Evolutionary conservation across 352 stramenopile genomes (phyloP).

Genomic region (Aphanomyces astaci): DNA sequence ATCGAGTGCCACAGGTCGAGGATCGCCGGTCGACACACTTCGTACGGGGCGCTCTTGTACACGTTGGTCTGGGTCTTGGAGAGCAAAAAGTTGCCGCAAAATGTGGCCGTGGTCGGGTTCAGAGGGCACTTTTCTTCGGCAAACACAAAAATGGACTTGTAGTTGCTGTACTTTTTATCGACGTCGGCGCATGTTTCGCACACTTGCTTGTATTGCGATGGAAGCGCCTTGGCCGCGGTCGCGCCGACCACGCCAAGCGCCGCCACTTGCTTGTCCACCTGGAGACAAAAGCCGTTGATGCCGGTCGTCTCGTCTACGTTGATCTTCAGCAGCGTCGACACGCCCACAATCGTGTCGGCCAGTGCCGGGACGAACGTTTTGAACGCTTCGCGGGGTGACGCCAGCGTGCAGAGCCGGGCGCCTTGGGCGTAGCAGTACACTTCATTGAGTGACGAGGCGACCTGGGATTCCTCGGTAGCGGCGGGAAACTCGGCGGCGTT

Average conservation of each 20-base stretch:
- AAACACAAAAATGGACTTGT: background rate
- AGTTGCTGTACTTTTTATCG: background rate
- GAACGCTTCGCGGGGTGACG: slow-evolving; percentile 42
- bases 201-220: background rate
- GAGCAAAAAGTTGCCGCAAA: slow-evolving; percentile 4
- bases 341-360: background rate
- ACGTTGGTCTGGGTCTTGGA: background rate
- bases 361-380: slow-evolving; percentile 40
- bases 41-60: slow-evolving; percentile 29
- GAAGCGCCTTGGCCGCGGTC: background rate
- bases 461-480: slow-evolving; percentile 33
- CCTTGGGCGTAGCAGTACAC: slow-evolving; percentile 68
- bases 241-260: background rate
- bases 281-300: background rate
- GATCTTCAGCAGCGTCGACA: background rate
- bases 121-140: background rate
- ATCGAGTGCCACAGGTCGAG: slow-evolving; percentile 64
- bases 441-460: slow-evolving; percentile 58
- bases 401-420: slow-evolving; percentile 59
- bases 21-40: slow-evolving; percentile 50
- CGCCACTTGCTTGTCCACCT: background rate
- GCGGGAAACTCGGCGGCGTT: slow-evolving; percentile 43
- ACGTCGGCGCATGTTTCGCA: background rate
- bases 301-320: background rate
- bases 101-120: background rate